phyloP scores from a whole-genome alignment of 257 asterid genomes.

The Apocynum venetum region DNA sequence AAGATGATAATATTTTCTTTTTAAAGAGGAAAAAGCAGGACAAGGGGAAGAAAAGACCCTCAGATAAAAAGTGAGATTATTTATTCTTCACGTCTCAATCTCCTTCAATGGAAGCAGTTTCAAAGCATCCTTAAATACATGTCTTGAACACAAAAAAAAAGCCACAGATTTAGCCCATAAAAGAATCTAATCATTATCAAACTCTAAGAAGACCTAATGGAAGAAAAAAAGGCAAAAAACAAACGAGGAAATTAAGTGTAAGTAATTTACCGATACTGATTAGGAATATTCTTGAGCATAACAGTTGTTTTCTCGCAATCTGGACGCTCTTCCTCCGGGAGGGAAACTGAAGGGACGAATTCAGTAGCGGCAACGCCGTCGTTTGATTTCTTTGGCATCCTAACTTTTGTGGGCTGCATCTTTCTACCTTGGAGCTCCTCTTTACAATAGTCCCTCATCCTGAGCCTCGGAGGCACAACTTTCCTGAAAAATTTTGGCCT shows the following conservation, averaged over 20 bases:
- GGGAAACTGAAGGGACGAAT: neutral
- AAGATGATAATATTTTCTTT: neutral
- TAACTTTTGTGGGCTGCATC: neutral
- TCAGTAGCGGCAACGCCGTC: neutral
- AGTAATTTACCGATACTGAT: slow-evolving; percentile 3
- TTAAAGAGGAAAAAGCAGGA: no score
- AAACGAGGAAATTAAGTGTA: no score
- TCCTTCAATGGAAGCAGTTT: neutral
- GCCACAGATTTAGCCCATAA: neutral
- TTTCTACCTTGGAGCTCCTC: neutral
- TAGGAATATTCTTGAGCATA: slow-evolving; percentile 14
- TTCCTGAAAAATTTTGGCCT: neutral
- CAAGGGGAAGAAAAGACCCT: neutral
- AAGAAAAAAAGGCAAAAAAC: no score
- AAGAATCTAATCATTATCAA: neutral
- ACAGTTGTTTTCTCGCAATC: neutral
- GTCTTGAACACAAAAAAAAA: neutral
- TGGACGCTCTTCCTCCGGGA: neutral
- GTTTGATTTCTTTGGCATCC: slow-evolving; percentile 4
- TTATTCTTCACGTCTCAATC: neutral
- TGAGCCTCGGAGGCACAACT: neutral
- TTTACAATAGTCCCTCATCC: neutral
- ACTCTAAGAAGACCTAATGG: neutral
- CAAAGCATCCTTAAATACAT: neutral
- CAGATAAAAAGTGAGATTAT: slow-evolving; percentile 8